Conservation (phyloP, 352 stramenopile species). For the Vaucheria bursata region DNA sequence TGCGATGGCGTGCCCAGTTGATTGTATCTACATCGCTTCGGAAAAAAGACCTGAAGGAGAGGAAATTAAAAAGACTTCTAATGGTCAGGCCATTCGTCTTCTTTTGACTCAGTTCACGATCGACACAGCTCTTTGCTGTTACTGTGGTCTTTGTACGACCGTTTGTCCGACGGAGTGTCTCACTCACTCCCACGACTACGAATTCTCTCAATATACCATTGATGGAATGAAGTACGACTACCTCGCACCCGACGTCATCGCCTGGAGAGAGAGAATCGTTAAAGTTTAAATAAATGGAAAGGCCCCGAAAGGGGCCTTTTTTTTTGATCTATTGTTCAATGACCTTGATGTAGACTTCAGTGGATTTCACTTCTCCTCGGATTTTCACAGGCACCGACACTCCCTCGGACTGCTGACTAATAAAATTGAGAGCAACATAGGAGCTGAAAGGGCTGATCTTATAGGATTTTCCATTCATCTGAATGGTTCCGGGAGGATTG, state of each 20-base stretch:
- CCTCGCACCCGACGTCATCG: not conserved
- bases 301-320: not conserved
- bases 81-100: not conserved
- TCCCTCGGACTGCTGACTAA: too few relatives aligned
- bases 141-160: not conserved
- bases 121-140: not conserved
- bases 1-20: not conserved
- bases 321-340: not conserved
- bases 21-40: slow-evolving; percentile 3
- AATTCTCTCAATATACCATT: not conserved
- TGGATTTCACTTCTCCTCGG: too few relatives aligned
- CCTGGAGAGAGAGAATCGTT: not conserved
- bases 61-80: not conserved
- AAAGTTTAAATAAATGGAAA: not conserved
- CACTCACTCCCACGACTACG: not conserved
- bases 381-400: too few relatives aligned
- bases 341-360: too few relatives aligned
- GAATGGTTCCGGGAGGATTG: too few relatives aligned
- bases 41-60: not conserved
- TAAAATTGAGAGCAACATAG: too few relatives aligned
- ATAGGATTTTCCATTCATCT: too few relatives aligned
- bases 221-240: slow-evolving; percentile 2
- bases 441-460: too few relatives aligned
- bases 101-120: not conserved
- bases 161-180: not conserved